These are phyloP conservation scores for Kockiozyma suomiensis DNA, from an alignment of 805 yeast genomes.

Conservation along the genomic window DNA sequence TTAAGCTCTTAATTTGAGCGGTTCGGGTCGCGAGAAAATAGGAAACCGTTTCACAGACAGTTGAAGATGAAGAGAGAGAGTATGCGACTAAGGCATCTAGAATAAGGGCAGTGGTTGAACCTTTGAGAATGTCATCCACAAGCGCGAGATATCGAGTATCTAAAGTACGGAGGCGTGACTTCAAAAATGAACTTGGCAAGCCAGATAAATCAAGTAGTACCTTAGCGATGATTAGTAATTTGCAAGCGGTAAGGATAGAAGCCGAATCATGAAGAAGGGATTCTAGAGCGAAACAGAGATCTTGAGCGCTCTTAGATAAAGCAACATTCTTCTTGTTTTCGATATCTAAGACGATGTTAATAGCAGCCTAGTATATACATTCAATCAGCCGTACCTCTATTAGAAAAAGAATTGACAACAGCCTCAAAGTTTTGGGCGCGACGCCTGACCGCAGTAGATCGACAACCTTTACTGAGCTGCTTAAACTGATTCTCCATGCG, in stretches of 20 bases:
- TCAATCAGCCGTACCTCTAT: slow-evolving; percentile 4
- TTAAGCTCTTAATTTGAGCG: slow-evolving; percentile 3
- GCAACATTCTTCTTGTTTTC: slow-evolving; percentile 8
- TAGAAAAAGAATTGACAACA: background rate
- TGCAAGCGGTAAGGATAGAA: slow-evolving; percentile 10
- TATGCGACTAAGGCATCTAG: slow-evolving; percentile 24
- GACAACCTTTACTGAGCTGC: slow-evolving; percentile 15
- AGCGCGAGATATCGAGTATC: slow-evolving; percentile 2
- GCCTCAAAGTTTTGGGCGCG: slow-evolving; percentile 7
- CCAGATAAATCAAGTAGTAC: background rate
- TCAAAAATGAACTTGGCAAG: background rate
- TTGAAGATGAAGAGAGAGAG: slow-evolving; percentile 10
- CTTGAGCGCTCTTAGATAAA: slow-evolving; percentile 13
- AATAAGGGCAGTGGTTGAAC: slow-evolving; percentile 7
- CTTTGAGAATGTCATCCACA: background rate
- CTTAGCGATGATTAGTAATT: slow-evolving; percentile 11
- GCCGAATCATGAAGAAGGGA: slow-evolving; percentile 12
- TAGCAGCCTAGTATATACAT: background rate
- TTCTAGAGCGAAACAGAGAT: slow-evolving; percentile 21
- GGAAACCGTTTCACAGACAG: slow-evolving; percentile 11
- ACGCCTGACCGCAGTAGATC: slow-evolving; percentile 10
- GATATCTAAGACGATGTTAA: slow-evolving; percentile 5
- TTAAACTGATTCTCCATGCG: slow-evolving; percentile 23
- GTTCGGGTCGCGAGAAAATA: slow-evolving; percentile 13
- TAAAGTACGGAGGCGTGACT: background rate